Evolutionary conservation across 371 early-diverging fungal genomes (phyloP).

Genomic region (Apophysomyces variabilis): DNA sequence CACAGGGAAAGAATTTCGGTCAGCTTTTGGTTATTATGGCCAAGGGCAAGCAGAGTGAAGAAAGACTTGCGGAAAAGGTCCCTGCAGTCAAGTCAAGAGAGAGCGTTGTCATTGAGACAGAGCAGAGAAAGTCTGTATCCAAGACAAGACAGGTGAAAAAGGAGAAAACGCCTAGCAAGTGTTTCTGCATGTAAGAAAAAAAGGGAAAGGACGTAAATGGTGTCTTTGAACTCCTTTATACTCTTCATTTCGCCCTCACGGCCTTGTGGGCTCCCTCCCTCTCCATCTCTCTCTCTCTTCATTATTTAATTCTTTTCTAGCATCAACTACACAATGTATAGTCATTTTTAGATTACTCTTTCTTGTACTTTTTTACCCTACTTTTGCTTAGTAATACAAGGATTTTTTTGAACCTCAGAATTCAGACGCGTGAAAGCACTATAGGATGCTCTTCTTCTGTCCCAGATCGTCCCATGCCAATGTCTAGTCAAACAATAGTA

Average conservation of each 20-base stretch:
- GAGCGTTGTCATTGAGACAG: neutral
- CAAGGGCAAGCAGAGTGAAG: conserved; percentile 5
- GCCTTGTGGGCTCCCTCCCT: neutral
- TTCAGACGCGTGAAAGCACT: no score
- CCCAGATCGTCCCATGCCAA: no score
- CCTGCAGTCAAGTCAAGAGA: neutral
- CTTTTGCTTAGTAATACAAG: no score
- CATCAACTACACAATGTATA: neutral
- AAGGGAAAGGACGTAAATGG: no score
- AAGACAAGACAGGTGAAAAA: conserved; percentile 10
- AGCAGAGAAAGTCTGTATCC: neutral
- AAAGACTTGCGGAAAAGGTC: neutral
- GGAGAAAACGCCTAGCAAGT: conserved; percentile 14
- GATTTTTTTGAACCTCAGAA: no score
- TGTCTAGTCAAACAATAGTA: no score
- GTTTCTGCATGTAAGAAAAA: conserved; percentile 25
- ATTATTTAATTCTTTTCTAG: neutral
- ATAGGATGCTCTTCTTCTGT: no score
- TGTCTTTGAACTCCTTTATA: no score
- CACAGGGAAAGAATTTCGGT: conserved; percentile 64
- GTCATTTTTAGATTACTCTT: no score
- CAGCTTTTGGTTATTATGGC: conserved; percentile 32
- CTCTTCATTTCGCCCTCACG: no score
- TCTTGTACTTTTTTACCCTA: no score
- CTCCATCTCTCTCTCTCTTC: neutral